Conservation (phyloP, 768 basidiomycete genomes). For the Rhizopogon vulgaris region DNA sequence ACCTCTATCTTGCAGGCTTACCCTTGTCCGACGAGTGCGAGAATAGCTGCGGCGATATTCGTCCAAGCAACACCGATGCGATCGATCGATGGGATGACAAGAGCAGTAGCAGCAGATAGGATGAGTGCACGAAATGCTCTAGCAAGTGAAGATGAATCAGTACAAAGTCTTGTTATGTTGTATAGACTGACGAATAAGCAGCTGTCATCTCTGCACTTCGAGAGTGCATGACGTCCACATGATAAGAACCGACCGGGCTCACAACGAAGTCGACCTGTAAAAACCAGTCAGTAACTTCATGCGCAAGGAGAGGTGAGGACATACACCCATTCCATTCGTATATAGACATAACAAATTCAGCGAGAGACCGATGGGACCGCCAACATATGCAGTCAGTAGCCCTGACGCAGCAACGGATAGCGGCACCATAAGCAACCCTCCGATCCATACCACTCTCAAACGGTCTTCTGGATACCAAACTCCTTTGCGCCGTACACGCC, state of each 20-base stretch:
- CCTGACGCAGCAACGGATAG: constrained; percentile 41
- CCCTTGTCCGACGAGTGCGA: no score
- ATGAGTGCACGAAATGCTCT: no score
- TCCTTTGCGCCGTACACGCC: constrained; percentile 41
- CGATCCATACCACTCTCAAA: constrained; percentile 39
- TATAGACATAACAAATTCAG: constrained; percentile 50
- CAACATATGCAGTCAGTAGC: constrained; percentile 39
- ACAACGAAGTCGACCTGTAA: constrained; percentile 48
- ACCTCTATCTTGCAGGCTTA: no score
- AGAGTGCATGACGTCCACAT: constrained; percentile 53
- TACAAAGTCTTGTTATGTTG: background rate
- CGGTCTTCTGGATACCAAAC: constrained; percentile 61
- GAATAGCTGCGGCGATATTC: no score
- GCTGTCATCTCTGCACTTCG: constrained; percentile 63
- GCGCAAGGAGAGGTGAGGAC: constrained; percentile 10
- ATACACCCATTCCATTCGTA: constrained; percentile 16
- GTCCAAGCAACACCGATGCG: no score
- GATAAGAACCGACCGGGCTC: constrained; percentile 25
- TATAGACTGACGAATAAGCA: constrained; percentile 40
- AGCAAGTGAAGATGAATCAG: no score
- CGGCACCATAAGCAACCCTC: constrained; percentile 41
- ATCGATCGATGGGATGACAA: no score
- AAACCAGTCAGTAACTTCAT: background rate
- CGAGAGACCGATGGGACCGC: constrained; percentile 37
- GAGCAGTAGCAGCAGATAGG: no score